Evolutionary conservation across 2,329 filamentous ascomycete species (phyloP).

Genomic region (Cladosporium sp.): DNA sequence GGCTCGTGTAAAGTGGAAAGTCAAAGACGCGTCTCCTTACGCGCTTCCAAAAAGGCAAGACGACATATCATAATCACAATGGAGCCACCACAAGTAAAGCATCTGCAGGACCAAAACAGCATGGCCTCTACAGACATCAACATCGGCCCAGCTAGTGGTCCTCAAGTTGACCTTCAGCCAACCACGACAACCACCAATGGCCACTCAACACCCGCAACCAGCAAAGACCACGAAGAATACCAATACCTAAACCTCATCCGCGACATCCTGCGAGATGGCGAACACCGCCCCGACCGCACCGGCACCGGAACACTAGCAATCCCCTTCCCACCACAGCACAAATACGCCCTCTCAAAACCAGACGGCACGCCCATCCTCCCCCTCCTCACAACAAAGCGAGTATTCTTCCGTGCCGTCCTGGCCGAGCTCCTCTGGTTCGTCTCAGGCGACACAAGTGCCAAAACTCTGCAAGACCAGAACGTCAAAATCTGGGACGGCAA

Average conservation of each 20-base stretch:
- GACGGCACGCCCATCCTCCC: constrained; percentile 67
- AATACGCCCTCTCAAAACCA: constrained; percentile 71
- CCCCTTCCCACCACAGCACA: constrained; percentile 81
- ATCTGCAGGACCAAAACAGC: neutral
- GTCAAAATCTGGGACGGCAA: constrained; percentile 99
- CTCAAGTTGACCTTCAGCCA: constrained; percentile 20
- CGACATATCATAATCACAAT: neutral
- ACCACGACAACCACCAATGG: constrained; percentile 11
- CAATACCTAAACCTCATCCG: constrained; percentile 90
- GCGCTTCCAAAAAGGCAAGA: neutral
- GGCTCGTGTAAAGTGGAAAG: constrained; percentile 9
- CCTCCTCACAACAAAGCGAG: constrained; percentile 94
- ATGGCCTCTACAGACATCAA: constrained; percentile 32
- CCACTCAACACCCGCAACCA: neutral
- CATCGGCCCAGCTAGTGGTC: constrained; percentile 25
- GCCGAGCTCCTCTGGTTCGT: constrained; percentile 97
- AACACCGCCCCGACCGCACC: constrained; percentile 88
- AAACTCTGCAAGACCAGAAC: constrained; percentile 69
- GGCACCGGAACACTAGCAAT: constrained; percentile 89
- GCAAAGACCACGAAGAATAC: constrained; percentile 69
- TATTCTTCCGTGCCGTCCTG: constrained; percentile 85
- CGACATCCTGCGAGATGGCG: constrained; percentile 75
- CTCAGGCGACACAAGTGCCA: constrained; percentile 74
- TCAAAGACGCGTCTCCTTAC: neutral
- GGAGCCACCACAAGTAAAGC: neutral